Conservation (phyloP, 768 basidiomycete genomes). For the Terana coerulea region DNA sequence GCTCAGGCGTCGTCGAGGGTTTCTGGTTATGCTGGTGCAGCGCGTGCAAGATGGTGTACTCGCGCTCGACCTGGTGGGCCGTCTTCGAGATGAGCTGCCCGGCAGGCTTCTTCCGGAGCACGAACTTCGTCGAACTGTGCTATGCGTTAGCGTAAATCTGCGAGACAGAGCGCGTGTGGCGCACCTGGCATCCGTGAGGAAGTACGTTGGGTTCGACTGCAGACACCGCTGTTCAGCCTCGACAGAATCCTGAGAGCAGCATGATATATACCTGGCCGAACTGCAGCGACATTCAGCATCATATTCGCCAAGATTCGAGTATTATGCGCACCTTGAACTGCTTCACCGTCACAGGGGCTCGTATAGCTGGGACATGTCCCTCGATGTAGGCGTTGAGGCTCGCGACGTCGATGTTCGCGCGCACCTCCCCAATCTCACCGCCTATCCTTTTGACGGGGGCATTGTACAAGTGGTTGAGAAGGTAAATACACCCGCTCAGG, state of each 20-base stretch:
- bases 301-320: not conserved
- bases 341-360: slow-evolving; percentile 70
- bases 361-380: slow-evolving; percentile 49
- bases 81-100: slow-evolving; percentile 85
- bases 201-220: slow-evolving; percentile 96
- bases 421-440: slow-evolving; percentile 71
- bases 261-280: slow-evolving; percentile 73
- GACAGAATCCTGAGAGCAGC: not conserved
- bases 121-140: slow-evolving; percentile 41
- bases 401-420: slow-evolving; percentile 63
- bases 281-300: slow-evolving; percentile 32
- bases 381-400: slow-evolving; percentile 66
- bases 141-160: not conserved
- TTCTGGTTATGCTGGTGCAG: slow-evolving; percentile 69
- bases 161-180: slow-evolving; percentile 18
- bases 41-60: slow-evolving; percentile 77
- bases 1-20: slow-evolving; percentile 42
- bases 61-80: slow-evolving; percentile 94
- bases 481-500: no score
- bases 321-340: slow-evolving; percentile 79
- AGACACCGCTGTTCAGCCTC: not conserved
- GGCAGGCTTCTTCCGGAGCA: slow-evolving; percentile 90
- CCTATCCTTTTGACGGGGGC: slow-evolving; percentile 46
- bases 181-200: slow-evolving; percentile 75
- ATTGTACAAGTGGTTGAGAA: slow-evolving; percentile 15